These are phyloP conservation scores for Ashbya aceris DNA, from an alignment of 1,139 yeast genomes.

Conservation along the genomic window DNA sequence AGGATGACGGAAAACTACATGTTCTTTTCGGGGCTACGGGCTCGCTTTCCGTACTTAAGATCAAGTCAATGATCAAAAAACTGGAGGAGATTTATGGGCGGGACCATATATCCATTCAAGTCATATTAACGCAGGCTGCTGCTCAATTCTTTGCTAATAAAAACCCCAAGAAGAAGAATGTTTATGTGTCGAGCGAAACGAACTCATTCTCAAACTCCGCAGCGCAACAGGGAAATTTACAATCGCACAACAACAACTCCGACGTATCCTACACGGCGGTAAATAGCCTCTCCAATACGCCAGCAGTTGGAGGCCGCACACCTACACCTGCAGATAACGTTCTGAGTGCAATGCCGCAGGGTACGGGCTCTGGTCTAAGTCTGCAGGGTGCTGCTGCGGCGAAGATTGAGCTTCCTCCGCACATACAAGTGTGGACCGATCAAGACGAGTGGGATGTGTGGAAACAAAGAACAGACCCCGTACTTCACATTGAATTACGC, in stretches of 20 bases:
- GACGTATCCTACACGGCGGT: background rate
- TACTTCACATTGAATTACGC: constrained; percentile 81
- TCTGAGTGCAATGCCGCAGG: background rate
- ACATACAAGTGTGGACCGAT: constrained; percentile 76
- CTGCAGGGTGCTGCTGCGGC: constrained; percentile 10
- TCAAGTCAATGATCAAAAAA: constrained; percentile 64
- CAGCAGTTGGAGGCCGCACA: background rate
- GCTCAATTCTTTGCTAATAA: constrained; percentile 62
- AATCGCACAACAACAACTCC: background rate
- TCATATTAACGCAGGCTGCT: constrained; percentile 73
- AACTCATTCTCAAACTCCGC: background rate
- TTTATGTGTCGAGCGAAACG: constrained; percentile 1
- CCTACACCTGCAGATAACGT: background rate
- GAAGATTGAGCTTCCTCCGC: constrained; percentile 44
- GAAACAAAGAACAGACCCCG: constrained; percentile 81
- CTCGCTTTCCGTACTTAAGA: constrained; percentile 68
- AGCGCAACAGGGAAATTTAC: background rate
- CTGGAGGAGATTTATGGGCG: constrained; percentile 68
- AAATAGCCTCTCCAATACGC: background rate
- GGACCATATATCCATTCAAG: constrained; percentile 67
- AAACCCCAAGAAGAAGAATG: constrained; percentile 15
- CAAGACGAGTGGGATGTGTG: constrained; percentile 88
- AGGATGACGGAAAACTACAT: constrained; percentile 85
- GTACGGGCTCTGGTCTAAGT: background rate
- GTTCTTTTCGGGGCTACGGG: constrained; percentile 87